Base-by-base conservation (phyloP, 2,329 filamentous ascomycete species). In the Scedosporium apiospermum region DNA sequence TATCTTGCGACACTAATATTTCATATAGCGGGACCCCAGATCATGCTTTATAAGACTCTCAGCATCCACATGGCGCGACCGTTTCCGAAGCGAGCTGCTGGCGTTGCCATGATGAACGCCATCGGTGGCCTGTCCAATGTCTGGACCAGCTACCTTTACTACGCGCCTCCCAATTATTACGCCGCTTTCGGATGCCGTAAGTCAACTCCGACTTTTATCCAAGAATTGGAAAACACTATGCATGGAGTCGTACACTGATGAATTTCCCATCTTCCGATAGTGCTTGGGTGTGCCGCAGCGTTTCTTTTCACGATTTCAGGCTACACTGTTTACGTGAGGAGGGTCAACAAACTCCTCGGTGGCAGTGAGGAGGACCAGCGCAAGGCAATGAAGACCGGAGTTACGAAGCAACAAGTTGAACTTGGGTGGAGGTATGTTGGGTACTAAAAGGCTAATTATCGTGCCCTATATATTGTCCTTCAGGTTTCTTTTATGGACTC, bases 51-150 rank as follows among this genome's bases (percentile, higher is more conserved):
- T 88, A 1, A 86, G 89, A 91, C 92, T 65, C 84, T 82, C 53
- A 90, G 88, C 70, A 86, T 86, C 0, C 80, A 65, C 44, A 65
- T 93, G 63, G 88, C 89, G 0, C 82, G 89, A 5, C 89, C 90
- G 3, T 87, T 88, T 0, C 85, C 88, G 2, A 91, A 91, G 75
- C 83, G 88, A 63, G 78, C 78, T 3, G 77, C 87, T 0, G 88
- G 87, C 0, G 72, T 92, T 2, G 89, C 88, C 0, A 85, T 88
- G 65, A 89, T 92, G 72, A 93, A 93, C 70, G 86, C 86, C 34
- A 64, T 69, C 7, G 65, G 65, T n/a, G 67, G 92, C 70, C 62
- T 65, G 23, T 65, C 64, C 46, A 65, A 65, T 58, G 91, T 92
- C 66, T 91, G 87, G 69, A 84, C 84, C 1, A 81, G 78, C 62